These are phyloP conservation scores for Trametes pubescens DNA, from an alignment of 1,284 basidiomycete species.

Conservation along the genomic window DNA sequence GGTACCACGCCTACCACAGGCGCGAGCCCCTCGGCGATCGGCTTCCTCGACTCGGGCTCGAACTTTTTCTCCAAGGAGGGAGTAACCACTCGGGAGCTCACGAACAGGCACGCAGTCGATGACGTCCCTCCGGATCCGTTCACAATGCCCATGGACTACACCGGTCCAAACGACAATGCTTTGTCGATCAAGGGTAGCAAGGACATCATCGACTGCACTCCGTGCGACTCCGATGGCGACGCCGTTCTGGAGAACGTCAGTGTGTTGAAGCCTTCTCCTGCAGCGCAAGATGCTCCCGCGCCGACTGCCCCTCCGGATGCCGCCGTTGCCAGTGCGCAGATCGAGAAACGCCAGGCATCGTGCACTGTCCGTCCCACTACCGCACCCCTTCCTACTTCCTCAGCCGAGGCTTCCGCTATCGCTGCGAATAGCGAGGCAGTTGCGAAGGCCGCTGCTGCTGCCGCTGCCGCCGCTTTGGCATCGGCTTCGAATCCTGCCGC, in stretches of 20 bases:
- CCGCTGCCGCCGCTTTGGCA: constrained; percentile 13
- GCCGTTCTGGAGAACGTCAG: neutral
- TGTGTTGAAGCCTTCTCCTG: neutral
- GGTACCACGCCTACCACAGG: neutral
- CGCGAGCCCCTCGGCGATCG: constrained; percentile 10
- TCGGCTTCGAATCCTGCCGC: constrained; percentile 5
- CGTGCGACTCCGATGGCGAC: neutral
- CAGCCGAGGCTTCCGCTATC: constrained; percentile 6
- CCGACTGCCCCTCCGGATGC: neutral
- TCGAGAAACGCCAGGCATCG: neutral
- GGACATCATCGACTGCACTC: neutral
- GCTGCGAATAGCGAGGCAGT: neutral
- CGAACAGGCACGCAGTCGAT: neutral
- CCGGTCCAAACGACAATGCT: neutral
- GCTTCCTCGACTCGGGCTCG: constrained; percentile 13
- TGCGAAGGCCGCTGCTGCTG: constrained; percentile 18
- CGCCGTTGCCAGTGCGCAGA: neutral
- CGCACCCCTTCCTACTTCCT: constrained; percentile 6
- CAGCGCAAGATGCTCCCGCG: neutral
- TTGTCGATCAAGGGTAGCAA: neutral
- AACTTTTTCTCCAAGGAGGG: constrained; percentile 6
- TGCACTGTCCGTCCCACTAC: neutral
- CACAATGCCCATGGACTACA: neutral
- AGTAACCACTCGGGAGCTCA: neutral
- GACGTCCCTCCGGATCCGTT: neutral